Base-by-base conservation (phyloP, 2,329 filamentous ascomycete genomes). In the Pseudogymnoascus sp. region DNA sequence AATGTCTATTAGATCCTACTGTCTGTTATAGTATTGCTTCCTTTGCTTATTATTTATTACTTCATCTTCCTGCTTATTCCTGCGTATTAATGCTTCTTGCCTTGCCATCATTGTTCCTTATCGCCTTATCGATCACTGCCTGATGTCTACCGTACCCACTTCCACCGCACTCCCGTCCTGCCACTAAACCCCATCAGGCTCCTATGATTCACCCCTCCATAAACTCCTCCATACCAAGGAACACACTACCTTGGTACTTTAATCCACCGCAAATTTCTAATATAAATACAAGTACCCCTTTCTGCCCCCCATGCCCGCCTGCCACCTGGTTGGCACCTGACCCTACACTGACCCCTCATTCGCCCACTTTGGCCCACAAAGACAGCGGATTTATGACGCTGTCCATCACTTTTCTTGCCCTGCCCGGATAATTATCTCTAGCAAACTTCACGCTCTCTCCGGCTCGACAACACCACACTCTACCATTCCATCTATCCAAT, bases 241-340 rank as follows among this genome's bases (percentile, higher is more conserved):
- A 10, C 7, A 31, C 7, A 31, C 44, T 51, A 31, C 5, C 5
- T 6, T 51, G 44, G 48, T 55, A 55, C 48, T 55, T 55, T n/a
- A 3, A 10, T 17, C 6, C 5, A 33, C 48, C 12, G 27, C 48
- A 55, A 55, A 33, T 17, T 17, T 2, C 4, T 9, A 17, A 5
- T 17, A 55, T 33, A 55, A 33, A 55, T 17, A 55, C n/a, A 55
- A 55, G 48, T 55, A 55, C 27, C 48, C 21, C 21, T 21, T 21
- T 21, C 21, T 21, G 21, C 21, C 21, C 21, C 5, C 4, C 48
- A 41, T 55, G 48, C 9, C 48, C 48, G 27, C 48, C 48, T 55
- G 48, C 48, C 48, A 55, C 48, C 48, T 55, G 27, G 48, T 55
- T 55, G 48, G 48, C 48, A 55, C 48, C 48, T 55, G 48, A 55